These are phyloP conservation scores for Carpinus fangiana DNA, from an alignment of 306 rosid species.

Conservation along the genomic window DNA sequence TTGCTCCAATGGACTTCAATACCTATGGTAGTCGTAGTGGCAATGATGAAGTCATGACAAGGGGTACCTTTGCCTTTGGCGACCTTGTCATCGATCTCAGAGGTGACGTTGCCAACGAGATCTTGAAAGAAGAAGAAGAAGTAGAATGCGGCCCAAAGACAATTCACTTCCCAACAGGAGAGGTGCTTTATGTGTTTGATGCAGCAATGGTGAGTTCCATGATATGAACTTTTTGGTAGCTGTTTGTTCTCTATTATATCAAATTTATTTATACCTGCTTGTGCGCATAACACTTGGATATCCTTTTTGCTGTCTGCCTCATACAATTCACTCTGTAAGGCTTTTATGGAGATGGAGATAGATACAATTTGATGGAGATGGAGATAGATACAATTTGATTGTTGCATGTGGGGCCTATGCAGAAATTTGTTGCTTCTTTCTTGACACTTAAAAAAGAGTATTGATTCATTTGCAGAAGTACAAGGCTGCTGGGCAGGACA, in stretches of 20 bases:
- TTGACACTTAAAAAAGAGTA: neutral
- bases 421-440: too few relatives aligned
- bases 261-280: too few relatives aligned
- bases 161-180: conserved; percentile 46
- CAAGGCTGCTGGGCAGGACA: conserved; percentile 34
- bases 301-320: neutral
- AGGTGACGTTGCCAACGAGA: conserved; percentile 22
- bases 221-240: neutral
- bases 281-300: too few relatives aligned
- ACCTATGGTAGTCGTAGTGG: conserved; percentile 43
- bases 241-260: neutral
- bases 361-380: neutral
- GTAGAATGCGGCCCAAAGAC: conserved; percentile 34
- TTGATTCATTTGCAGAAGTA: conserved; percentile 29
- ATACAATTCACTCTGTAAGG: neutral
- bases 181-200: conserved; percentile 37
- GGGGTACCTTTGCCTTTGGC: conserved; percentile 33
- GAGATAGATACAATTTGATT: neutral
- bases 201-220: conserved; percentile 41
- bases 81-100: too few relatives aligned
- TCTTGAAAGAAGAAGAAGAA: conserved; percentile 33
- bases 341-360: neutral
- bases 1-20: conserved; percentile 40
- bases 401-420: too few relatives aligned
- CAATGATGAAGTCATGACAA: conserved; percentile 45